Evolutionary conservation across 2,329 filamentous ascomycete genomes (phyloP).

Genomic region (Microdochium paspali): DNA sequence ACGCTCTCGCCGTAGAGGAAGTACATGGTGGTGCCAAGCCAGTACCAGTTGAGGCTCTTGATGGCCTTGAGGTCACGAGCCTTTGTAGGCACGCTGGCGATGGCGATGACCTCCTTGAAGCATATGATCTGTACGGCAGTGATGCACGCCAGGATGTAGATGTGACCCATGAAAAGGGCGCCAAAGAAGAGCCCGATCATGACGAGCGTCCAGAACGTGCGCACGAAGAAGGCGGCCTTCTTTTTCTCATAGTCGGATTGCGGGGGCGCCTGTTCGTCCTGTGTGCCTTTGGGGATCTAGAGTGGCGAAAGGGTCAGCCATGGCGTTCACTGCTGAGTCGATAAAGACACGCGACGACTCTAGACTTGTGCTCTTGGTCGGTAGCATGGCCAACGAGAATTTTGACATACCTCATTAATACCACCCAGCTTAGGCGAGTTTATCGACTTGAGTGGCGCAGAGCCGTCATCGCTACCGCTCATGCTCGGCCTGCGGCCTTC

Average conservation of each 20-base stretch:
- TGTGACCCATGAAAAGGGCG: slow-evolving; percentile 89
- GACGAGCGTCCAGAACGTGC: slow-evolving; percentile 94
- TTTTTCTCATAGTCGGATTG: slow-evolving; percentile 89
- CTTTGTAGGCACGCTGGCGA: slow-evolving; percentile 86
- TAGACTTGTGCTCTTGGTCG: too few relatives aligned
- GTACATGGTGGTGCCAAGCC: slow-evolving; percentile 98
- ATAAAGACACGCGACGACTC: too few relatives aligned
- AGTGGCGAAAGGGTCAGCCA: neutral
- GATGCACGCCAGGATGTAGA: slow-evolving; percentile 91
- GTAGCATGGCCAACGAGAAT: neutral
- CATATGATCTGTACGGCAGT: slow-evolving; percentile 92
- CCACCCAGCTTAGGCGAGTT: slow-evolving; percentile 21
- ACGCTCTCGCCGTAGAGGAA: slow-evolving; percentile 98
- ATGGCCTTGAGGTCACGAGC: slow-evolving; percentile 87
- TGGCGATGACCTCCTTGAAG: slow-evolving; percentile 98
- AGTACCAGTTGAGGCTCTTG: slow-evolving; percentile 98
- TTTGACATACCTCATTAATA: slow-evolving; percentile 25
- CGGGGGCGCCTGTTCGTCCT: slow-evolving; percentile 4
- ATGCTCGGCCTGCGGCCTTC: slow-evolving; percentile 60
- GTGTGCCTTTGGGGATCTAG: neutral
- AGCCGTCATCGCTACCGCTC: slow-evolving; percentile 56
- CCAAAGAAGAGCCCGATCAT: slow-evolving; percentile 94
- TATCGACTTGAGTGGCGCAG: slow-evolving; percentile 22
- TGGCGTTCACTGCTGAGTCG: neutral
- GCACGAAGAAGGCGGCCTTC: slow-evolving; percentile 93